Base-by-base conservation (phyloP, 164 flowering plant genomes). In the Nymphaea colorata region DNA sequence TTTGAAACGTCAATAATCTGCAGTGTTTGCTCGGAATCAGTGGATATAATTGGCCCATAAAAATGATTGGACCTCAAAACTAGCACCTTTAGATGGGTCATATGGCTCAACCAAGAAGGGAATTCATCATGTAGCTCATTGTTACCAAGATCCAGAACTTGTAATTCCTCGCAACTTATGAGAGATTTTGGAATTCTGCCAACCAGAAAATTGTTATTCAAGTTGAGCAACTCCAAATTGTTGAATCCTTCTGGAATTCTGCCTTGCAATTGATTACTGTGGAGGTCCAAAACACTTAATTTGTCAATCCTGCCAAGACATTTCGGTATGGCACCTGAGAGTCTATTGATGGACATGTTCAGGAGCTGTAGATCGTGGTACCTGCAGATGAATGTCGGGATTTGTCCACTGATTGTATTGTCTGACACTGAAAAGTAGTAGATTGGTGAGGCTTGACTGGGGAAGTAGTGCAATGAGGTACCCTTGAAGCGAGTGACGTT, bases 101-200 rank as follows among this genome's bases (percentile, higher is more conserved):
- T 45, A 18, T 43, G 72, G 41, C 71, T 80, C 75, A 91, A 71
- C 67, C 66, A 66, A 64, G 72, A 84, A 4, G 95, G 93, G 67
- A 84, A 91, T 0, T 4, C 66, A 44, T 77, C 90, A 6, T 41
- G 53, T 2, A 91, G 65, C 41, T 47, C 59, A 64, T 91, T 91
- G 70, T 76, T 82, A 11, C 91, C 95, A 51, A 87, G 67, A 65
- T 83, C 75, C 41, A 89, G 71, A 61, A 87, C 85, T 76, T 87
- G 81, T 36, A 91, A 69, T n/a, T 10, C 10, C 6, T 1, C 45
- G 72, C 93, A 91, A 15, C 79, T 83, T 64, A 71, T 62, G 64
- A 91, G 73, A 36, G 91, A 76, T 18, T n/a, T 62, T 42, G 96
- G 85, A n/a, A 91, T 16, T 47, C 59, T 42, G 3, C 93, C 96